Conservation (phyloP, 306 rosid genomes). For the Calophaca sinica region DNA sequence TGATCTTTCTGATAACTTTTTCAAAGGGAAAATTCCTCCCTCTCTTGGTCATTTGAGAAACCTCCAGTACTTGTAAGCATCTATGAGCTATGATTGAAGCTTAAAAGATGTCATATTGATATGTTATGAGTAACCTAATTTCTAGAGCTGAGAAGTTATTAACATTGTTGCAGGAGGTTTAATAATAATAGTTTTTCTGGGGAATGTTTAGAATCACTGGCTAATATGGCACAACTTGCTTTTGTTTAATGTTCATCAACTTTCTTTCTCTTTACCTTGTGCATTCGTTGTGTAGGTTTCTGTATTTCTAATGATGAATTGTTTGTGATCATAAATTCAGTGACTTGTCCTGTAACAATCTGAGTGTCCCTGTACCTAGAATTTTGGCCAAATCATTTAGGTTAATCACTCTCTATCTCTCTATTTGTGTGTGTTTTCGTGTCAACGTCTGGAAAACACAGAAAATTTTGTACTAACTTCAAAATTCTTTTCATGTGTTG, state of each 20-base stretch:
- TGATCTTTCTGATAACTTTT: constrained; percentile 82
- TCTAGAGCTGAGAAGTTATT: constrained; percentile 41
- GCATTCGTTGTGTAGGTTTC: constrained; percentile 8
- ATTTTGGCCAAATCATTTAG: constrained; percentile 90
- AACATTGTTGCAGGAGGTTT: constrained; percentile 75
- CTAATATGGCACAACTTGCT: constrained; percentile 84
- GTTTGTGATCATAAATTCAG: constrained; percentile 57
- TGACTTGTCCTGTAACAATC: constrained; percentile 86
- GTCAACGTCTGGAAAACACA: not conserved
- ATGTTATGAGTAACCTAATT: not conserved
- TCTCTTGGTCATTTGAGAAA: constrained; percentile 70
- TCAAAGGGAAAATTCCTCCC: constrained; percentile 74
- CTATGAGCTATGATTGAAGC: constrained; percentile 35
- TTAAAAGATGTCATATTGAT: not conserved
- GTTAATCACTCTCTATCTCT: constrained; percentile 52
- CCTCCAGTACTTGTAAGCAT: constrained; percentile 86
- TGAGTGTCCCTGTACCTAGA: constrained; percentile 80
- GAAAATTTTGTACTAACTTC: constrained; percentile 15
- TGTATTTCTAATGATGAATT: constrained; percentile 1
- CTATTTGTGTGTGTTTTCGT: not conserved
- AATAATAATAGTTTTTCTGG: constrained; percentile 87
- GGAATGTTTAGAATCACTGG: constrained; percentile 70
- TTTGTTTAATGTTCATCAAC: constrained; percentile 72
- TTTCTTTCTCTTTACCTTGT: constrained; percentile 14
- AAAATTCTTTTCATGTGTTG: not conserved